Evolutionary conservation across 140 eudicot genomes (phyloP), one percentile per base, ranked within the genome.

Genomic region (Oenanthe javanica): DNA sequence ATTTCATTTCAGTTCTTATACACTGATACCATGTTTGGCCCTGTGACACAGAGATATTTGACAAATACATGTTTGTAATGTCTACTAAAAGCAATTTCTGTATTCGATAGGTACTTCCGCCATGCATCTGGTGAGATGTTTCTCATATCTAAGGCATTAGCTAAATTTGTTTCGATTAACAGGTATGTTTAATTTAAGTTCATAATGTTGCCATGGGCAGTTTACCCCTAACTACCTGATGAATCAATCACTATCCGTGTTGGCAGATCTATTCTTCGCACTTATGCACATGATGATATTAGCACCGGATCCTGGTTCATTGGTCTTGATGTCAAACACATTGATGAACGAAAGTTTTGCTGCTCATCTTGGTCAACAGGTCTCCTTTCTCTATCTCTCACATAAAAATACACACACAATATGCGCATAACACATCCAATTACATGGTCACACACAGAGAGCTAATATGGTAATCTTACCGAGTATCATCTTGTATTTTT

Each of bases 331-430:
- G 97, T 94, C 85, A 84, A 89, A 85, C 97, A 90, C 86, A 79
- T 89, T 51, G 92, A 92, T 80, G 98, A 94, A 47, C 89, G 84
- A 81, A 92, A 90, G 75, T 88, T 94, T 82, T 94, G 98, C 85
- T 94, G 98, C 83, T 89, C 97, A 73, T 90, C 98, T 67, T 92
- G 98, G 98, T 89, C 96, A 76, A 78, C 97, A 90, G 98, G 98
- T 93, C 43, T 75, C 76, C 79, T 86, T 84, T 80, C 83, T 80
- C 79, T 84, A 83, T 83, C 84, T 70, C 82, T 70, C 54, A n/a
- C 36, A 54, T 2, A 50, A 50, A 46, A 79, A 76, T 0, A 76
- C 55, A 10, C n/a, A 75, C 7, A 73, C 25, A 21, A 67, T 36
- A 31, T 67, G 45, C 45, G 13, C 45, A 67, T 36, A 59, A 16